phyloP scores from a whole-genome alignment of 306 rosid species.

The Delonix regia region DNA sequence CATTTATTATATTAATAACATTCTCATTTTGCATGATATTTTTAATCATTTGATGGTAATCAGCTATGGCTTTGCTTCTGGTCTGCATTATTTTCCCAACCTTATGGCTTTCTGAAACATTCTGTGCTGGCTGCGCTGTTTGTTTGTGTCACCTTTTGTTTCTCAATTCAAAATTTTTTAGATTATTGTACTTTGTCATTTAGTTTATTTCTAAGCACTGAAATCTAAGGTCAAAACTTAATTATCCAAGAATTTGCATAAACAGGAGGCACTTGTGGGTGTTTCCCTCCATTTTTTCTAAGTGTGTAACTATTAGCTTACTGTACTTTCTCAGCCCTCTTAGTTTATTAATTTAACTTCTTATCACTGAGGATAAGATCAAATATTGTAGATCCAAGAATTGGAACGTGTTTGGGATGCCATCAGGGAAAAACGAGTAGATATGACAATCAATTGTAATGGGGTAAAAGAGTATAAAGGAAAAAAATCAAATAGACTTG shows the following conservation, averaged over 20 bases:
- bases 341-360: background rate
- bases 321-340: background rate
- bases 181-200: background rate
- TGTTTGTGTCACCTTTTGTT: background rate
- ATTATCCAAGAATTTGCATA: background rate
- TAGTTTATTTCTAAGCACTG: background rate
- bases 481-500: too few species aligned
- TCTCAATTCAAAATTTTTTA: background rate
- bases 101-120: conserved; percentile 8
- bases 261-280: background rate
- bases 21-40: conserved; percentile 7
- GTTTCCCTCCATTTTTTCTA: background rate
- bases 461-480: too few species aligned
- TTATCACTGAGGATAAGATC: background rate
- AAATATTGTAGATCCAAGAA: background rate
- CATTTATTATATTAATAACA: background rate
- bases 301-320: background rate
- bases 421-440: too few species aligned
- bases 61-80: conserved; percentile 8
- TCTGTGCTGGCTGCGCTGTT: background rate
- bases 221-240: background rate
- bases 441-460: too few species aligned
- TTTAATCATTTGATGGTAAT: conserved; percentile 10
- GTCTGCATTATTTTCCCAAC: background rate
- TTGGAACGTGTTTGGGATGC: background rate